A percentile compares a stretch with the other conserved stretches of the same genome.
Evolutionary conservation across 306 rosid species (phyloP).

Genomic region (Glycyrrhiza uralensis): DNA sequence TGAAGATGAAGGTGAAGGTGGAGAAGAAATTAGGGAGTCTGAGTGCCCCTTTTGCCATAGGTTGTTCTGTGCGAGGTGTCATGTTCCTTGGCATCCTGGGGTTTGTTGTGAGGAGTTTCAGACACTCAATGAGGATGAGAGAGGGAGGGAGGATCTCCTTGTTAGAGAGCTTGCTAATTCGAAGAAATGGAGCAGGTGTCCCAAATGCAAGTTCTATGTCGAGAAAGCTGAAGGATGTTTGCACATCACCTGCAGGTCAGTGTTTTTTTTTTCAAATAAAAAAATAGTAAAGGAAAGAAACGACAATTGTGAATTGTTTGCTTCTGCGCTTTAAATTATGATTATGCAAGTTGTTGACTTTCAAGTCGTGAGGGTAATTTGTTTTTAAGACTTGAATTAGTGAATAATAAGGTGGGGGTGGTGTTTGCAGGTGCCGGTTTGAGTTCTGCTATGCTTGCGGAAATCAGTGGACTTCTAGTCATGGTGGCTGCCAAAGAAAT

Average conservation of each 20-base stretch:
- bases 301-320: too few species aligned
- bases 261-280: neutral
- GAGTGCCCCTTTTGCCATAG: conserved; percentile 58
- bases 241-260: conserved; percentile 54
- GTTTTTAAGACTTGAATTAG: neutral
- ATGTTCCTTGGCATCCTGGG: conserved; percentile 60
- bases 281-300: neutral
- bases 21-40: neutral
- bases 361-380: neutral
- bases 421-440: conserved; percentile 40
- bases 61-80: conserved; percentile 54
- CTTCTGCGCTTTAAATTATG: neutral
- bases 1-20: conserved; percentile 3
- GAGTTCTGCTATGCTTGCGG: conserved; percentile 59
- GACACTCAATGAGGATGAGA: conserved; percentile 35
- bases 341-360: neutral
- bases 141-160: conserved; percentile 37
- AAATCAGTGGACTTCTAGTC: conserved; percentile 30
- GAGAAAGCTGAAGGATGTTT: conserved; percentile 45
- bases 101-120: conserved; percentile 40
- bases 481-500: conserved; percentile 36
- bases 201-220: conserved; percentile 44
- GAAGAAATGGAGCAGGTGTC: conserved; percentile 50
- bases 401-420: neutral
- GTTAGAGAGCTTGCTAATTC: conserved; percentile 33